Conservation (phyloP, 495 filamentous ascomycete species). For the Aspergillus hancockii region DNA sequence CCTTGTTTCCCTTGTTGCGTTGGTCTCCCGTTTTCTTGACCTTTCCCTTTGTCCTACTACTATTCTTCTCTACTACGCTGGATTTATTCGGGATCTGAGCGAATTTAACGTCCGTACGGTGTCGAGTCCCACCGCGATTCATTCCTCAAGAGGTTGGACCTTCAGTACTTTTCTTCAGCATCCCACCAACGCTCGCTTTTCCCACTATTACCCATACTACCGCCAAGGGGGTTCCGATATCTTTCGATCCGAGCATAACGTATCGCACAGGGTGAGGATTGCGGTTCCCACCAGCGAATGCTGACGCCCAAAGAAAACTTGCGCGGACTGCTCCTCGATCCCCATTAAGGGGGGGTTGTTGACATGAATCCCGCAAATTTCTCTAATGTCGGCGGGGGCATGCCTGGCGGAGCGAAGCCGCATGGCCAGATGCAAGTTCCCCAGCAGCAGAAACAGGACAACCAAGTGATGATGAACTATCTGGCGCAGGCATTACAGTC, state of each 20-base stretch:
- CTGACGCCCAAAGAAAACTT: conserved; percentile 34
- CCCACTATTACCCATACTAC: not conserved
- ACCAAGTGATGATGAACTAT: conserved; percentile 36
- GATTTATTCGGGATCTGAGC: conserved; percentile 7
- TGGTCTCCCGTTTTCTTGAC: conserved; percentile 25
- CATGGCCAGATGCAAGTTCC: conserved; percentile 35
- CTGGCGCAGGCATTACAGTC: conserved; percentile 38
- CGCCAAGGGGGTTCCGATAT: not conserved
- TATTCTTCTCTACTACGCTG: conserved; percentile 9
- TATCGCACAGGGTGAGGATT: conserved; percentile 12
- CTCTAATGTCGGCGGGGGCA: conserved; percentile 44
- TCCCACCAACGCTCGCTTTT: not conserved
- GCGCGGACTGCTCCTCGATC: conserved; percentile 43
- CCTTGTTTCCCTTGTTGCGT: conserved; percentile 39
- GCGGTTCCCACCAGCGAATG: conserved; percentile 39
- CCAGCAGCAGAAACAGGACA: conserved; percentile 35
- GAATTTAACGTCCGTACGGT: not conserved
- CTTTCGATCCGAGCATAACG: not conserved
- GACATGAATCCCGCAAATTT: conserved; percentile 54
- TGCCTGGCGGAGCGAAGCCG: conserved; percentile 40
- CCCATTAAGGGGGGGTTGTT: conserved; percentile 49
- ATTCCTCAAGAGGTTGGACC: conserved; percentile 5
- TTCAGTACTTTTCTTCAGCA: not conserved
- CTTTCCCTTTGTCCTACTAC: conserved; percentile 11
- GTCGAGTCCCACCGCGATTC: conserved; percentile 6